Percentiles rank a stretch among this genome's conserved stretches.
Evolutionary conservation across 768 basidiomycete species (phyloP).

Genomic region (Leccinum ochraceum): DNA sequence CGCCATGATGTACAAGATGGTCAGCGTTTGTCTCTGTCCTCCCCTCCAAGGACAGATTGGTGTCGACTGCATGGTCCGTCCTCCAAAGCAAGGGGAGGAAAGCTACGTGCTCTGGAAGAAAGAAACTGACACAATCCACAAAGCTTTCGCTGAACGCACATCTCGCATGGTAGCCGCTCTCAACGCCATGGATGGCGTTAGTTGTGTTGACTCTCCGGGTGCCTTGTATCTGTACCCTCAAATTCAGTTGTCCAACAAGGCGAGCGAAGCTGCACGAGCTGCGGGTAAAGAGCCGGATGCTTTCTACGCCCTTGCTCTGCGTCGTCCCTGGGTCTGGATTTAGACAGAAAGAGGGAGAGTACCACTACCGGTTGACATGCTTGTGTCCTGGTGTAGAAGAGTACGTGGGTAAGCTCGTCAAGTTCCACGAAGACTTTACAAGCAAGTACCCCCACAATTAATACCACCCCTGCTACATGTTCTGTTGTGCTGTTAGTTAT

Average conservation of each 20-base stretch:
- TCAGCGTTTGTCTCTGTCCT: slow-evolving; percentile 86
- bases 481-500: background rate
- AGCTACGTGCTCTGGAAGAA: slow-evolving; percentile 79
- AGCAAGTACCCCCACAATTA: slow-evolving; percentile 40
- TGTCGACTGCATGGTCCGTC: slow-evolving; percentile 91
- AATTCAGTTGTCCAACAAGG: slow-evolving; percentile 72
- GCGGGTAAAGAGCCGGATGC: slow-evolving; percentile 83
- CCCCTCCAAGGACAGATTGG: slow-evolving; percentile 91
- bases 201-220: slow-evolving; percentile 87
- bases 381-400: slow-evolving; percentile 94
- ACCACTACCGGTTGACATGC: slow-evolving; percentile 92
- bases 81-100: slow-evolving; percentile 73
- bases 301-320: slow-evolving; percentile 83
- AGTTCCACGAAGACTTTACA: slow-evolving; percentile 66
- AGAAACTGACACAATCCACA: slow-evolving; percentile 84
- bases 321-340: slow-evolving; percentile 94
- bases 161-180: slow-evolving; percentile 75
- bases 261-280: slow-evolving; percentile 68
- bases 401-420: slow-evolving; percentile 83
- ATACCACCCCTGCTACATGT: slow-evolving; percentile 9
- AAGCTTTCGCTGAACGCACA: slow-evolving; percentile 69
- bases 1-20: slow-evolving; percentile 96
- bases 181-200: slow-evolving; percentile 81
- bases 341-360: slow-evolving; percentile 87
- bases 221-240: slow-evolving; percentile 93